A percentile compares a stretch with the other conserved stretches of the same genome.
phyloP scores from a whole-genome alignment of 108 stramenopile genomes.

The Cyclotella kingstonii region DNA sequence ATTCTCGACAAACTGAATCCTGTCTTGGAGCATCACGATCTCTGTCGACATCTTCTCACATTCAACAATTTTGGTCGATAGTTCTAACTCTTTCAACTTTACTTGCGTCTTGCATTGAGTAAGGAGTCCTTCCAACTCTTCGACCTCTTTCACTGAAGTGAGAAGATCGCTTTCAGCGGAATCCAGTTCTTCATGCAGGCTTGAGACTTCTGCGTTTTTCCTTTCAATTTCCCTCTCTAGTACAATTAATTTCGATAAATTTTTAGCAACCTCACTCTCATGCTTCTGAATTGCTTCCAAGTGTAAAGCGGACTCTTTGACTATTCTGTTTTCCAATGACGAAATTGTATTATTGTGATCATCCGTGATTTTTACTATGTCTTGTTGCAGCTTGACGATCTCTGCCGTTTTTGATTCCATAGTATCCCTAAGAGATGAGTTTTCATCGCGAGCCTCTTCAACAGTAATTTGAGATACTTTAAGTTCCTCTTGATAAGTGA shows the following conservation, averaged over 20 bases:
- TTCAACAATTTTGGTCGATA: background rate
- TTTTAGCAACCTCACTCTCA: background rate
- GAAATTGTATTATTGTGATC: background rate
- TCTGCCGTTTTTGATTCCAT: background rate
- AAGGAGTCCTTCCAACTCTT: background rate
- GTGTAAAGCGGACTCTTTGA: background rate
- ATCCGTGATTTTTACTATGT: background rate
- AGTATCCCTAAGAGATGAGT: background rate
- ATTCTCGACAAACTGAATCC: too few species aligned
- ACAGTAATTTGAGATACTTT: background rate
- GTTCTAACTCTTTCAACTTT: background rate
- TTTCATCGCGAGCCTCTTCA: slow-evolving; percentile 3
- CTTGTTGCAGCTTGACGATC: background rate
- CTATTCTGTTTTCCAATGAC: background rate
- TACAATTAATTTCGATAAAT: background rate
- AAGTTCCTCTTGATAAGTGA: background rate
- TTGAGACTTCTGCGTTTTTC: background rate
- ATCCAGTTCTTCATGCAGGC: slow-evolving; percentile 1
- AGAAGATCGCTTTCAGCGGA: background rate
- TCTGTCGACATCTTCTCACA: background rate
- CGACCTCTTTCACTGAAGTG: background rate
- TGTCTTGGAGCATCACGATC: too few species aligned
- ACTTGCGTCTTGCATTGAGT: background rate
- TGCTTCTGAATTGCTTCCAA: background rate
- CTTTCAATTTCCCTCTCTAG: background rate